Evolutionary conservation across 2,329 filamentous ascomycete species (phyloP), one percentile per base, ranked within the genome.

Genomic region (Teratosphaeriaceae sp.): DNA sequence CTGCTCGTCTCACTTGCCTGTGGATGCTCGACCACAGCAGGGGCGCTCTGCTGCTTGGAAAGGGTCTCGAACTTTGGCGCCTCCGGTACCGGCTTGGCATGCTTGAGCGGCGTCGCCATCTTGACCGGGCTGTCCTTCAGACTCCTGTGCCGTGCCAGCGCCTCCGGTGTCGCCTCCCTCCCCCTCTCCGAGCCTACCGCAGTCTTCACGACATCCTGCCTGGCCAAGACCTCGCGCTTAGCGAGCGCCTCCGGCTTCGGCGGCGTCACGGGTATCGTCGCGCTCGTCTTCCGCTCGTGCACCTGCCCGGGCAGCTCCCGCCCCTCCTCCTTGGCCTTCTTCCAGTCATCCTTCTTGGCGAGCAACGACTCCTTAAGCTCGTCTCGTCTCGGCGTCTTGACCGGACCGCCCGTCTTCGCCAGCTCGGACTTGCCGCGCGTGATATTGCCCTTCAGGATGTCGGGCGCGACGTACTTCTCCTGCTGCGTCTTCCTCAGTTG

Each of bases 391-490:
- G 85, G 81, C 0, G 79, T 78, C 64, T 87, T 94, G 62, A 90
- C 82, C 0, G 92, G 90, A 0, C 92, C 92, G 34, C 84, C 87
- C 7, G 89, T 96, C 6, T 75, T 50, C 48, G 79, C 81, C 39
- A 98, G 70, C 1, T 78, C 82, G 19, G 82, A 78, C 65, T 97
- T 98, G 34, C 92, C 92, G 40, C 80, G 80, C 21, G 88, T 71
- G 48, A 98, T 97, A 56, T 96, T 97, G 51, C 79, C 75, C 67
- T 94, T 97, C 21, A 98, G 71, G 49, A 84, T 75, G 65, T 98
- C 89, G 0, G 89, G 88, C 1, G 90, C 84, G 37, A 89, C 84
- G 62, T 88, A 97, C 56, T 92, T 96, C 57, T 95, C 83, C 0
- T 86, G 94, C 57, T 88, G 87, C 1, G 90, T 82, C 54, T 82